phyloP scores from a whole-genome alignment of 163 green algal genomes.

The Chloromonas sp. region DNA sequence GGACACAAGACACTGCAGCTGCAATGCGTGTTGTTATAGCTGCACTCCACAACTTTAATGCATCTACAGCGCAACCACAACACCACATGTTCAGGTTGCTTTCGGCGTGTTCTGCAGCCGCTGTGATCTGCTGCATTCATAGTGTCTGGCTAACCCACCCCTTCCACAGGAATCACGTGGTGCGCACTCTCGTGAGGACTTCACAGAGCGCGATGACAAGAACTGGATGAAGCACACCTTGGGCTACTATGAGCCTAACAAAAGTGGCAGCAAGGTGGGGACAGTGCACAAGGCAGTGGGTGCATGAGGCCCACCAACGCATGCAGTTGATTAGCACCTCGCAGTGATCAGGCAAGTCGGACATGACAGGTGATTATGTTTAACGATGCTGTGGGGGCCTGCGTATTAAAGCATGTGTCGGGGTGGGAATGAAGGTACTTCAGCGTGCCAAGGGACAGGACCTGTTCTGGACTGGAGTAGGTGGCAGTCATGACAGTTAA shows the following conservation, averaged over 20 bases:
- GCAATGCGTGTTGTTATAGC: no score
- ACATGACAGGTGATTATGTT: neutral
- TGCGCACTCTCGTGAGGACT: conserved; percentile 97
- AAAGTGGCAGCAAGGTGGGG: conserved; percentile 31
- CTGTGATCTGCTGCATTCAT: neutral
- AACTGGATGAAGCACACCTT: conserved; percentile 99
- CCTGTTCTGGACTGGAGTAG: no score
- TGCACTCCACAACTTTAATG: neutral
- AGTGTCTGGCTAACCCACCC: no score
- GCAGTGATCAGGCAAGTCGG: neutral
- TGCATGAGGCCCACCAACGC: neutral
- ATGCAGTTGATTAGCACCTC: neutral
- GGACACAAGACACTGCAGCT: no score
- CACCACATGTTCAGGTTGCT: neutral
- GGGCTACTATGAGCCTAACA: conserved; percentile 65
- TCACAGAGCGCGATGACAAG: conserved; percentile 77
- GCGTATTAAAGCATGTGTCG: no score
- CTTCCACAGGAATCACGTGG: conserved; percentile 79
- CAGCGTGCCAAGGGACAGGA: no score
- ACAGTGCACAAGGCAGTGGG: neutral
- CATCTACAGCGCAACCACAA: neutral
- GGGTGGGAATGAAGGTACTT: no score
- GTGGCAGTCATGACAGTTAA: no score
- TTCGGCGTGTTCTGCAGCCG: neutral
- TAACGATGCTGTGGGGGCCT: no score